Conservation (phyloP, 2,329 filamentous ascomycete genomes). For the Metarhizium album region DNA sequence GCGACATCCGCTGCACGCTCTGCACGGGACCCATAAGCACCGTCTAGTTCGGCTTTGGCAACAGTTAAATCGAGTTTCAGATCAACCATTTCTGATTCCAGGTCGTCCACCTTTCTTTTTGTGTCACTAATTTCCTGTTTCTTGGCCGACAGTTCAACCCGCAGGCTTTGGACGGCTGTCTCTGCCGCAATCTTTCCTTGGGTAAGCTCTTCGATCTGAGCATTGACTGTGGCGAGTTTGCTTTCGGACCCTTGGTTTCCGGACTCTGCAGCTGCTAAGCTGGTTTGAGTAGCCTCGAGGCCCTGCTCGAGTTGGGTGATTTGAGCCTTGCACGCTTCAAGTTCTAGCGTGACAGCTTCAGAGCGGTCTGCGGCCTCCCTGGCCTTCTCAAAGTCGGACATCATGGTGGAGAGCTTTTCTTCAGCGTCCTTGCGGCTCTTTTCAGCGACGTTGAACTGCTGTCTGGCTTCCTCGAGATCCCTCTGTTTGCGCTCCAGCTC, state of each 20-base stretch:
- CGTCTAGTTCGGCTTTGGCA: conserved; percentile 50
- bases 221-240: conserved; percentile 21
- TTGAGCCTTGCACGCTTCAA: conserved; percentile 26
- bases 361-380: conserved; percentile 15
- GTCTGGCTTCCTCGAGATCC: conserved; percentile 38
- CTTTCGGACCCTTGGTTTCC: conserved; percentile 26
- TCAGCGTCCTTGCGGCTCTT: conserved; percentile 29
- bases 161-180: conserved; percentile 16
- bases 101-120: conserved; percentile 38
- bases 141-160: conserved; percentile 19
- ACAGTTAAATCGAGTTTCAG: conserved; percentile 52
- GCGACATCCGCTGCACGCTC: conserved; percentile 49
- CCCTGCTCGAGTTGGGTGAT: conserved; percentile 28
- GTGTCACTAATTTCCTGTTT: conserved; percentile 35
- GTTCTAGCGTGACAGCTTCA: conserved; percentile 14
- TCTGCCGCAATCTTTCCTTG: conserved; percentile 17
- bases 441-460: conserved; percentile 26
- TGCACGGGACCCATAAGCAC: conserved; percentile 47
- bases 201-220: conserved; percentile 20
- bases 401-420: conserved; percentile 35
- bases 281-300: conserved; percentile 9
- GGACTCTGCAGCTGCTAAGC: conserved; percentile 23
- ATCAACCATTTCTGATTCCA: conserved; percentile 43
- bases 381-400: conserved; percentile 35
- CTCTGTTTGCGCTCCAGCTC: conserved; percentile 49